Evolutionary conservation across 2,329 filamentous ascomycete species (phyloP).

Genomic region (Didymella arachidicola): DNA sequence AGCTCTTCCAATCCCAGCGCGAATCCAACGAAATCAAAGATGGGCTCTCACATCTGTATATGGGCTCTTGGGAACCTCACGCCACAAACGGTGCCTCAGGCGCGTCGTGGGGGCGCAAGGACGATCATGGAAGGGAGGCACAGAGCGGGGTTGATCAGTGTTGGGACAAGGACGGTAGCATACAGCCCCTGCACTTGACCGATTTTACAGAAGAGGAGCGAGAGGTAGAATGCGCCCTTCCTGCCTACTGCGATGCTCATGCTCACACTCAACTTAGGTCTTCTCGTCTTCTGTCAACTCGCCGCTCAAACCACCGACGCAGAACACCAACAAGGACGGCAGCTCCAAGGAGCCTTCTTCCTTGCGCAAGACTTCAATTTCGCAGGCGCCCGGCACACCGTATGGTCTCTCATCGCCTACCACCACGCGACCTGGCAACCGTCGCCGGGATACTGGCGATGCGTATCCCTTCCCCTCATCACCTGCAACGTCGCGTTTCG

Average conservation of each 20-base stretch:
- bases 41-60: constrained; percentile 72
- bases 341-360: constrained; percentile 65
- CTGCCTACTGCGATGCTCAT: background rate
- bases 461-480: constrained; percentile 66
- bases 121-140: constrained; percentile 72
- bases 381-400: constrained; percentile 69
- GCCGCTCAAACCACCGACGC: constrained; percentile 82
- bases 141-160: constrained; percentile 88
- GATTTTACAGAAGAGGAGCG: constrained; percentile 74
- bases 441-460: constrained; percentile 86
- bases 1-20: constrained; percentile 70
- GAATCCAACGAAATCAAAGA: constrained; percentile 63
- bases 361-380: constrained; percentile 83
- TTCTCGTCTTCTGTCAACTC: constrained; percentile 92
- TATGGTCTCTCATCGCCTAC: constrained; percentile 79
- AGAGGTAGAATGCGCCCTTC: constrained; percentile 59
- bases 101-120: constrained; percentile 76
- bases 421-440: constrained; percentile 73
- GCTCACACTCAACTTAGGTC: constrained; percentile 60
- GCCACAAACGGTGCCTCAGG: constrained; percentile 68
- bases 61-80: constrained; percentile 80
- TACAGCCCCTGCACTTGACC: constrained; percentile 74
- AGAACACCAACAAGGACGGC: constrained; percentile 69
- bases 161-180: constrained; percentile 79
- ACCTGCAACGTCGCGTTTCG: constrained; percentile 67